Conservation (phyloP, 768 basidiomycete genomes). For the Candolleomyces aberdarensis region DNA sequence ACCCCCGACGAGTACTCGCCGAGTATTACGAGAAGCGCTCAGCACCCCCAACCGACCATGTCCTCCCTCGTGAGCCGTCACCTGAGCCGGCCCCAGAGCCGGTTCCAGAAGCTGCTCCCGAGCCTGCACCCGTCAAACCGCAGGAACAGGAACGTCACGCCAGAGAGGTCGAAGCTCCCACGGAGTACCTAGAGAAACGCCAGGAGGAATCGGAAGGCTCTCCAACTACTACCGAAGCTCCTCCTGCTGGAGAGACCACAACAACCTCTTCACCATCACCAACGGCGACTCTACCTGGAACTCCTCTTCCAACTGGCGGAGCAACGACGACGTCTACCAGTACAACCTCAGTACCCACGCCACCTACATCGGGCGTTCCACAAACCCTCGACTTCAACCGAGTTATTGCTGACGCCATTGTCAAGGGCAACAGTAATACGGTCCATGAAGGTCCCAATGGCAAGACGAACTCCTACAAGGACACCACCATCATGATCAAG, state of each 20-base stretch:
- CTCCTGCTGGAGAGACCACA: not conserved
- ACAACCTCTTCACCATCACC: not conserved
- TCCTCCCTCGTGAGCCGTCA: not conserved
- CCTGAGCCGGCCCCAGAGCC: not conserved
- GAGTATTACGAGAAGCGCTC: not conserved
- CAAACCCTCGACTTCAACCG: not conserved
- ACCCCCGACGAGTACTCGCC: constrained; percentile 1
- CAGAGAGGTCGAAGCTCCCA: no score
- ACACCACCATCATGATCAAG: not conserved
- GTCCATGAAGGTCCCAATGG: not conserved
- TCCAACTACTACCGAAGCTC: no score
- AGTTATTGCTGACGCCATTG: not conserved
- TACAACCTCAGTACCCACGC: not conserved
- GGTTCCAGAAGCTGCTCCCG: not conserved
- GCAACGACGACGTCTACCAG: not conserved
- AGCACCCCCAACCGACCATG: not conserved
- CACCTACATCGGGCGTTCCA: not conserved
- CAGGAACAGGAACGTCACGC: not conserved
- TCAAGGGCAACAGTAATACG: not conserved
- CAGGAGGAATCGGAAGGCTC: not conserved
- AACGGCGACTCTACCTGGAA: not conserved
- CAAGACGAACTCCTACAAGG: not conserved
- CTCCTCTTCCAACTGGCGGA: no score
- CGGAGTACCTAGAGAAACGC: constrained; percentile 10
- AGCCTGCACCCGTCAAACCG: not conserved